phyloP scores from a whole-genome alignment of 2,329 filamentous ascomycete species.

The Whalleya microplaca region DNA sequence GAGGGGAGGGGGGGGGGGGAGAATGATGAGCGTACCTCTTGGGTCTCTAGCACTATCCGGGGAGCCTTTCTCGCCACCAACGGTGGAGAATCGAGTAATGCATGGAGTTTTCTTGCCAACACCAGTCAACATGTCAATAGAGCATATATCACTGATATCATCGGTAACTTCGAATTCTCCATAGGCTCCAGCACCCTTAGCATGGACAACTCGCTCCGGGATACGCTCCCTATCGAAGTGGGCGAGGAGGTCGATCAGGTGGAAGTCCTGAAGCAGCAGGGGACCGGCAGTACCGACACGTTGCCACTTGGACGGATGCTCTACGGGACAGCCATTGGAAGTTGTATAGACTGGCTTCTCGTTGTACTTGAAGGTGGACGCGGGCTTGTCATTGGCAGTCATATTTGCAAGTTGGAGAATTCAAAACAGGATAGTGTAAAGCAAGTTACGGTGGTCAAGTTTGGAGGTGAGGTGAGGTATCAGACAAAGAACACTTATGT shows the following conservation, averaged over 20 bases:
- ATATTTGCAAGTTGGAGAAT: slow-evolving; percentile 37
- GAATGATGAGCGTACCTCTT: slow-evolving; percentile 22
- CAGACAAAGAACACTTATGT: no score
- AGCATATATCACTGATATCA: slow-evolving; percentile 51
- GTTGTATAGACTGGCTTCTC: slow-evolving; percentile 60
- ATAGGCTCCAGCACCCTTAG: slow-evolving; percentile 43
- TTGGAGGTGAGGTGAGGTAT: no score
- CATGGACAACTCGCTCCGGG: slow-evolving; percentile 50
- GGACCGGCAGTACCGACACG: slow-evolving; percentile 38
- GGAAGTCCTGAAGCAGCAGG: slow-evolving; percentile 35
- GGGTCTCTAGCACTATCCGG: slow-evolving; percentile 67
- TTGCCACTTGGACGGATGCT: slow-evolving; percentile 32
- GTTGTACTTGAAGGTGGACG: slow-evolving; percentile 56
- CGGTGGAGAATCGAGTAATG: slow-evolving; percentile 69
- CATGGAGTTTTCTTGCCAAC: slow-evolving; percentile 64
- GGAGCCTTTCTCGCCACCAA: slow-evolving; percentile 70
- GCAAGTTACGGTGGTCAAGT: not conserved
- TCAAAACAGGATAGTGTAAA: slow-evolving; percentile 1
- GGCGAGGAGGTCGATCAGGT: slow-evolving; percentile 35
- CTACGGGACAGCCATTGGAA: slow-evolving; percentile 41
- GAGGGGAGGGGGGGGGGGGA: no score
- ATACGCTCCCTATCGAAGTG: slow-evolving; percentile 50
- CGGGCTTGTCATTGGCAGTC: slow-evolving; percentile 47
- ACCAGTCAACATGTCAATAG: slow-evolving; percentile 51
- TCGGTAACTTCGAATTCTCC: slow-evolving; percentile 51